A percentile compares a stretch with the other conserved stretches of the same genome.
phyloP scores from a whole-genome alignment of 371 early-diverging fungal species.

The Rhizopus sp. region DNA sequence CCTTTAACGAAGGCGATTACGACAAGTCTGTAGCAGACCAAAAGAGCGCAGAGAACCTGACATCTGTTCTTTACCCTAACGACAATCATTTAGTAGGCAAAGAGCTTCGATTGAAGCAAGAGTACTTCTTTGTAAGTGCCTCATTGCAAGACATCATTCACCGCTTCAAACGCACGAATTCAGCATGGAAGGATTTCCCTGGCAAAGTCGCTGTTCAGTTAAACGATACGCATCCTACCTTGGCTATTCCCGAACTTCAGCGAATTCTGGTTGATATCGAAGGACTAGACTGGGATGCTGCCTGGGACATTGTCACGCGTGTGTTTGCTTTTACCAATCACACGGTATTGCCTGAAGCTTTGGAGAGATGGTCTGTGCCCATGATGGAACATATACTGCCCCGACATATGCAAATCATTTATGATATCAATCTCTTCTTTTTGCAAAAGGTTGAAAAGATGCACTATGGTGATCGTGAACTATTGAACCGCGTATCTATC shows the following conservation, averaged over 20 bases:
- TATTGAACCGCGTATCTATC: constrained; percentile 84
- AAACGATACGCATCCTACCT: constrained; percentile 85
- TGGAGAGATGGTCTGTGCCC: constrained; percentile 94
- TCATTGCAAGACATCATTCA: constrained; percentile 86
- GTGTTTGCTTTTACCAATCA: constrained; percentile 96
- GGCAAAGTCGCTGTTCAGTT: constrained; percentile 92
- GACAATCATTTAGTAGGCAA: constrained; percentile 94
- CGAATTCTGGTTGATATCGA: constrained; percentile 89
- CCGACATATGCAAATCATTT: constrained; percentile 93
- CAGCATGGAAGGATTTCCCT: constrained; percentile 85
- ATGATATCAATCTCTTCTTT: constrained; percentile 94
- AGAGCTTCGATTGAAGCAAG: constrained; percentile 91
- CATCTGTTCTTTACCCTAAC: constrained; percentile 90
- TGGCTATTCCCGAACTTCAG: constrained; percentile 89
- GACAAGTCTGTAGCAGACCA: constrained; percentile 85
- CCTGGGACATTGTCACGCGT: constrained; percentile 87
- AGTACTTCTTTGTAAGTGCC: constrained; percentile 91
- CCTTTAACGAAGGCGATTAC: constrained; percentile 92
- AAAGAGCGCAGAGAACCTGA: constrained; percentile 89
- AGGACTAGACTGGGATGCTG: constrained; percentile 86
- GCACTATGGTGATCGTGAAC: constrained; percentile 86
- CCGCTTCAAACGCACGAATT: constrained; percentile 84
- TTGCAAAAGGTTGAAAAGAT: constrained; percentile 84
- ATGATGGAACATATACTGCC: constrained; percentile 87
- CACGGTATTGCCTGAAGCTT: constrained; percentile 94